Evolutionary conservation across 176 grass and related monocot genomes (phyloP).

Genomic region (Oropetium thomaeum): DNA sequence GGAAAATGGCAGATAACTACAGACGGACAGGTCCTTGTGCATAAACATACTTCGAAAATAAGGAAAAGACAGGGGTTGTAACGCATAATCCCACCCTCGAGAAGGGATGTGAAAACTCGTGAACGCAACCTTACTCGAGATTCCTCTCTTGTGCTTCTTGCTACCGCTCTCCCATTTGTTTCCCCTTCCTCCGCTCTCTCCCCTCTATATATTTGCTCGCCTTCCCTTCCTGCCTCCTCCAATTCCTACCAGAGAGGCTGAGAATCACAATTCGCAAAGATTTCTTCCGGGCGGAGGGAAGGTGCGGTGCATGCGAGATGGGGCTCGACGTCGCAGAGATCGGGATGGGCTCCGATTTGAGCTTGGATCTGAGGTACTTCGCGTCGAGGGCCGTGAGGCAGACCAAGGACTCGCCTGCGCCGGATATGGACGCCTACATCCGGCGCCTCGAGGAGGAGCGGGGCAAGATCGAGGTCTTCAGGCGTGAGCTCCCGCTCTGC

Average conservation of each 20-base stretch:
- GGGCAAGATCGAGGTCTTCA: slow-evolving; percentile 77
- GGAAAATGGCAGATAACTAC: neutral
- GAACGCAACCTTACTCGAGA: neutral
- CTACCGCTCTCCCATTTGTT: neutral
- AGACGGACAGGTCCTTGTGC: neutral
- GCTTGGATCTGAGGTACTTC: slow-evolving; percentile 62
- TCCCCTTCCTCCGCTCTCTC: neutral
- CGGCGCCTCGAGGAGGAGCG: slow-evolving; percentile 72
- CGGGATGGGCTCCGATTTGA: slow-evolving; percentile 50
- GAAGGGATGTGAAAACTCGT: neutral
- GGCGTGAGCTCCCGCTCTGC: slow-evolving; percentile 79
- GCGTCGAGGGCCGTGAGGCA: slow-evolving; percentile 39
- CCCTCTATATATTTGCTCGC: neutral
- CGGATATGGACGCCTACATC: slow-evolving; percentile 52
- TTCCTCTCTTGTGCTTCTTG: neutral
- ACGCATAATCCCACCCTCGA: neutral
- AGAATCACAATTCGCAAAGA: slow-evolving; percentile 6
- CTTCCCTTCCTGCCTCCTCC: neutral
- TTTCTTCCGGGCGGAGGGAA: neutral
- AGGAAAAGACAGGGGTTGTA: neutral
- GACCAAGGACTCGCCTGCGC: slow-evolving; percentile 30
- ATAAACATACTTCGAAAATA: neutral
- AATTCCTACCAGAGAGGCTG: slow-evolving; percentile 14
- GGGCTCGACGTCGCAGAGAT: slow-evolving; percentile 51
- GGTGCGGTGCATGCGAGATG: slow-evolving; percentile 16